These are phyloP conservation scores for Sporobolomyces pararoseus DNA, from an alignment of 768 basidiomycete species.

Conservation along the genomic window DNA sequence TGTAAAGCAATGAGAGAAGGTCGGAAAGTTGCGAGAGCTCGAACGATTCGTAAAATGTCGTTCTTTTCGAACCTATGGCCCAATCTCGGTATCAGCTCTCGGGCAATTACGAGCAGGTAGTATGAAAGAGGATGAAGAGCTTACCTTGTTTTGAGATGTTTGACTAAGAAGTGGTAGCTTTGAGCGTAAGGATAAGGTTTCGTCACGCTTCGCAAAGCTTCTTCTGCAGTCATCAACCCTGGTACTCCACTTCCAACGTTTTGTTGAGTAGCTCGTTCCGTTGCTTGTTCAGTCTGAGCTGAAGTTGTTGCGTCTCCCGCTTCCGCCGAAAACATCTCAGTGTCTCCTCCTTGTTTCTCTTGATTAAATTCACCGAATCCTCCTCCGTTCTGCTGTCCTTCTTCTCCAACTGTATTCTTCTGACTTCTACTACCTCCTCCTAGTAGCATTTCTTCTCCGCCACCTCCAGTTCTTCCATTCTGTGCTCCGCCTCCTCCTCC, in stretches of 20 bases:
- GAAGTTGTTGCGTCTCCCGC: background rate
- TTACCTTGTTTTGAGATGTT: slow-evolving; percentile 65
- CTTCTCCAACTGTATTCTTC: background rate
- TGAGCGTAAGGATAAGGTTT: slow-evolving; percentile 90
- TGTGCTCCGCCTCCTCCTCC: background rate
- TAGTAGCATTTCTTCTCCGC: slow-evolving; percentile 18
- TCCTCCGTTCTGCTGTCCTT: too few relatives aligned
- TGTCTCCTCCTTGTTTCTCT: background rate
- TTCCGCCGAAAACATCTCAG: slow-evolving; percentile 1
- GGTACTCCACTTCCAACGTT: background rate
- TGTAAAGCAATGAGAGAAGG: slow-evolving; percentile 96
- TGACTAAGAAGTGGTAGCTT: slow-evolving; percentile 95
- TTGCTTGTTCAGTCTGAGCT: background rate
- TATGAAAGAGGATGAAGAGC: too few relatives aligned
- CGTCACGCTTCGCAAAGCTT: slow-evolving; percentile 62
- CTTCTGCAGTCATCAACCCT: slow-evolving; percentile 49
- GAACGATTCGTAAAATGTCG: slow-evolving; percentile 88
- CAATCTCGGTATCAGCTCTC: background rate
- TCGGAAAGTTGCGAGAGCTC: slow-evolving; percentile 87
- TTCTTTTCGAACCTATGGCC: slow-evolving; percentile 77
- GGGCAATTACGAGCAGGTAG: too few relatives aligned
- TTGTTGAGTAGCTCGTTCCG: background rate
- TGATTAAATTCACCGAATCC: background rate
- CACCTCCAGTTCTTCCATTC: background rate
- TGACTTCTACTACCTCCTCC: background rate